Percentiles rank a stretch among this genome's conserved stretches.
Evolutionary conservation across 495 filamentous ascomycete species (phyloP).

Genomic region (Sordaria brevicollis): DNA sequence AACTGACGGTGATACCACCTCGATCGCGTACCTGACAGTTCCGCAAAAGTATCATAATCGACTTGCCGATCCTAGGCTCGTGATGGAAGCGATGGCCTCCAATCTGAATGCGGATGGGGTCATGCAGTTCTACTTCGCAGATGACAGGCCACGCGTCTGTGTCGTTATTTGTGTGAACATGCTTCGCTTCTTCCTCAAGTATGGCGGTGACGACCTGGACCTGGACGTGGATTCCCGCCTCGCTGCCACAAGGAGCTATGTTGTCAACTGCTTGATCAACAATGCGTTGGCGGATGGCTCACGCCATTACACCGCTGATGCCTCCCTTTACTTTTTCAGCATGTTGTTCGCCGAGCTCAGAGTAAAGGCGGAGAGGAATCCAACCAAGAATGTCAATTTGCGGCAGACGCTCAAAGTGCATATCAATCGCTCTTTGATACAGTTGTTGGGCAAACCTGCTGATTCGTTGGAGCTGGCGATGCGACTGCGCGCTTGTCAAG

Average conservation of each 20-base stretch:
- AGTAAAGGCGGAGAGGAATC: neutral
- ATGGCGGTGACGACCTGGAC: neutral
- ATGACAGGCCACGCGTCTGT: conserved; percentile 2
- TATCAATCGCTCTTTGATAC: neutral
- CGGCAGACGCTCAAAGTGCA: neutral
- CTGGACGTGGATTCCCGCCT: neutral
- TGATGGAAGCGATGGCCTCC: neutral
- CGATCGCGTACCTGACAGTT: conserved; percentile 15
- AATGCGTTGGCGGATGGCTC: neutral
- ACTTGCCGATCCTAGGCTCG: conserved; percentile 3
- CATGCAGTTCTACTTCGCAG: conserved; percentile 12
- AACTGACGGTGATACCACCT: conserved; percentile 14
- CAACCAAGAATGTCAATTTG: neutral
- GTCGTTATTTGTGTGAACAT: conserved; percentile 13
- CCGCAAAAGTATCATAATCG: neutral
- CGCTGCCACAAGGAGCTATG: neutral
- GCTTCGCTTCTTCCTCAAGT: conserved; percentile 12
- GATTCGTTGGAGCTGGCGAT: neutral
- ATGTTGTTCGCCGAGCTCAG: neutral
- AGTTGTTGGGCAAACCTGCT: neutral
- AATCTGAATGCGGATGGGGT: conserved; percentile 11
- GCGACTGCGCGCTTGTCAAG: neutral
- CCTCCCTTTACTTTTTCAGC: neutral
- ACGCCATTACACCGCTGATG: neutral
- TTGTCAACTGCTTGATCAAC: neutral